Percentiles rank a stretch among this genome's conserved stretches.
Evolutionary conservation across 352 stramenopile species (phyloP).

Genomic region (Thraustochytrium striatum): DNA sequence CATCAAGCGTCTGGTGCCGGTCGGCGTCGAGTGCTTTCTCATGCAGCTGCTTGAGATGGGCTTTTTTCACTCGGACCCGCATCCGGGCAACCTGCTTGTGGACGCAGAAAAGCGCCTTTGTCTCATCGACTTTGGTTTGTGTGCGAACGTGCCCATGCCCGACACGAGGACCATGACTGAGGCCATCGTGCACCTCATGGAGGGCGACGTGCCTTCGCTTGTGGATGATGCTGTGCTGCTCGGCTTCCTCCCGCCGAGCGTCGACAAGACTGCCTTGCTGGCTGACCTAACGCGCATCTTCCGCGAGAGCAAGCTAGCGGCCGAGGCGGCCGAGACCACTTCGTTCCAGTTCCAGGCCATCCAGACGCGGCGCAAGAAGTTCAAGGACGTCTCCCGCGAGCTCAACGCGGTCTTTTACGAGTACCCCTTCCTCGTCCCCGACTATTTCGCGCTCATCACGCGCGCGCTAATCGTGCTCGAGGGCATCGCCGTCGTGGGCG

Average conservation of each 20-base stretch:
- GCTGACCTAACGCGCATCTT: conserved; percentile 64
- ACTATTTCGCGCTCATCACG: conserved; percentile 79
- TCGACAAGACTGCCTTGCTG: conserved; percentile 62
- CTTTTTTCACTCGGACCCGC: conserved; percentile 66
- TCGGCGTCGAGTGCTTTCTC: conserved; percentile 70
- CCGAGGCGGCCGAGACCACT: conserved; percentile 43
- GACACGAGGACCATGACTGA: conserved; percentile 81
- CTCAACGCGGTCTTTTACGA: conserved; percentile 79
- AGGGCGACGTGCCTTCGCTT: conserved; percentile 70
- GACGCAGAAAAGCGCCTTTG: conserved; percentile 67
- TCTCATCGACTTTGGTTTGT: conserved; percentile 79
- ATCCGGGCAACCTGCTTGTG: conserved; percentile 71
- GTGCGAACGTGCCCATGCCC: conserved; percentile 74
- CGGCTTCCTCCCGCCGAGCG: conserved; percentile 66
- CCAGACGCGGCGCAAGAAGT: conserved; percentile 62
- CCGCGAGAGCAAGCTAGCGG: conserved; percentile 59
- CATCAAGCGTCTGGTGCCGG: conserved; percentile 69
- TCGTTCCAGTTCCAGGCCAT: conserved; percentile 58
- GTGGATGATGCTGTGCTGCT: conserved; percentile 74
- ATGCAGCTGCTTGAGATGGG: conserved; percentile 70
- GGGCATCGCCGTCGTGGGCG: conserved; percentile 75
- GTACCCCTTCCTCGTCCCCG: conserved; percentile 72
- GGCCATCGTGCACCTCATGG: conserved; percentile 74
- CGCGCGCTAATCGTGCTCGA: conserved; percentile 76
- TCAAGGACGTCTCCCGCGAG: conserved; percentile 72